Evolutionary conservation across 2,329 filamentous ascomycete genomes (phyloP), one percentile per base, ranked within the genome.

Genomic region (Diaporthe vaccinii): DNA sequence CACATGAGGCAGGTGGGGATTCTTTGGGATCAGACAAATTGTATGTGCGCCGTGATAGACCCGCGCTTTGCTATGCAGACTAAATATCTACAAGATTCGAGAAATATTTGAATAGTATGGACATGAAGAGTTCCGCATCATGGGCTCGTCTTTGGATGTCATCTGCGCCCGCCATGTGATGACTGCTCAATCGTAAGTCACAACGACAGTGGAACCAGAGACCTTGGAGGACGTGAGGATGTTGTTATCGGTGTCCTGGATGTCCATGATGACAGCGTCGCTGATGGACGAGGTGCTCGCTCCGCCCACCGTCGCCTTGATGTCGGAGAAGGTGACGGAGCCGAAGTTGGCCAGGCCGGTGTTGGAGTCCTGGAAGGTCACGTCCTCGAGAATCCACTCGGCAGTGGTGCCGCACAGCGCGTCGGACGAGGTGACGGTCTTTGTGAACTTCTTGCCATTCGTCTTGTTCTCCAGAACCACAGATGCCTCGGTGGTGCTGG

Each of bases 331-430:
- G 14, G 82, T 81, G 12, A 89, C 82, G 6, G 80, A 83, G 12
- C 84, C 84, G 74, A 89, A 89, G 77, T 88, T 80, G 44, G 83
- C 85, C 69, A 89, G 82, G 0, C 84, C 78, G 6, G 89, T 86
- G 72, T 86, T 82, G 3, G 79, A 75, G 53, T 78, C 77, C 53
- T 82, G 81, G 7, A 80, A 78, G 74, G 65, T 75, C 22, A 77
- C 65, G 53, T 77, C 76, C 59, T 77, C 74, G 44, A 75, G 68
- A 20, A 77, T 77, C 76, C 76, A 77, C 61, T 76, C 76, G 12
- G 72, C 74, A 20, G 62, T 55, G 20, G 71, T 69, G 2, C 58
- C 61, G 53, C 74, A 75, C 14, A 77, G 74, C 51, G 57, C 58
- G 15, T 73, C 61, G 9, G 55, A 46, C 14, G 74, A 75, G 57